Base-by-base conservation (phyloP, 208 protist genomes). In the Pavlovales sp. region DNA sequence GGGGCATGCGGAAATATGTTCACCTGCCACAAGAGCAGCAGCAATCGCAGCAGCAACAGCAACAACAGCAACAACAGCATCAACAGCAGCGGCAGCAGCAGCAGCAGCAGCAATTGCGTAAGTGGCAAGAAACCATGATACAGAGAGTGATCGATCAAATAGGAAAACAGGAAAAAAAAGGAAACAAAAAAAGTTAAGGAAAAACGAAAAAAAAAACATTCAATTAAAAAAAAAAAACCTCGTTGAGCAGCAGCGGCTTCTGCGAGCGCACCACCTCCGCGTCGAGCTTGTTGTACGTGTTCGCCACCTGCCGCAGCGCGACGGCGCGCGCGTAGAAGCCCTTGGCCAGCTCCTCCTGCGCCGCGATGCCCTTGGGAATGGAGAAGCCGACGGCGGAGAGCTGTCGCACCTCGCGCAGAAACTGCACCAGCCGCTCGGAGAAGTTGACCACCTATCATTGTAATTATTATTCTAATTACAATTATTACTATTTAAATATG, bases 281-380 rank as follows among this genome's bases (percentile, higher is more conserved):
- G 47, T 89, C 81, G 79, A 96, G 93, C 0, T 90, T 94, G 89
- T 96, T 96, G 90, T 96, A 96, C 79, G 96, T 95, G 86, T 92
- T 95, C 26, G 93, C 93, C 67, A 96, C 92, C 90, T 95, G 90
- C 86, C 95, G 93, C 26, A 95, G 88, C 30, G 93, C 81, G 32
- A 95, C 88, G 18, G 76, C 94, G 80, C 93, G 87, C 22, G 90
- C 57, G 86, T 95, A 94, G 89, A 93, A 93, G n/a, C 84, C 47
- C 42, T 92, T 32, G 2, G 90, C 94, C 34, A 77, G 86, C 28
- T 91, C 88, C 10, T 79, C 93, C 44, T 84, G 28, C 36, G 87
- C 78, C 22, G 88, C 37, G 46, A 95, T 75, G n/a, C 89, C 76
- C 0, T 37, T 0, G 14, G 91, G 88, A 20, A 94, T 89, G 28